These are phyloP conservation scores for Scedosporium minutisporum DNA, from an alignment of 2,329 filamentous ascomycete genomes.

Conservation along the genomic window DNA sequence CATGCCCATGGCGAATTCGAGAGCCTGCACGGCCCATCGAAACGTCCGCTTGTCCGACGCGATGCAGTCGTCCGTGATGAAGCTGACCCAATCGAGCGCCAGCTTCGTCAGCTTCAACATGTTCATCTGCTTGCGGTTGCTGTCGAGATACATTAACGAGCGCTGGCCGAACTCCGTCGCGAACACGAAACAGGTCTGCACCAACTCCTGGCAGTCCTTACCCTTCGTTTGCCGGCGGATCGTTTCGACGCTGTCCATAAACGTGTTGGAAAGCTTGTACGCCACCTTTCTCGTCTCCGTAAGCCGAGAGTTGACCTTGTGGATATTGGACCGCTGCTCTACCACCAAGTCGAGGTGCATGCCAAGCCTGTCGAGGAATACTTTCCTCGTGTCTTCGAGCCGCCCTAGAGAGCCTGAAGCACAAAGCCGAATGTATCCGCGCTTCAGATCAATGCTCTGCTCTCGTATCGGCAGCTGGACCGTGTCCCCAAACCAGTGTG, in stretches of 20 bases:
- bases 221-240: constrained; percentile 78
- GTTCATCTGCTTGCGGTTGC: constrained; percentile 92
- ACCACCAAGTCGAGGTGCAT: constrained; percentile 82
- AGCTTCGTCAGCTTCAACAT: constrained; percentile 90
- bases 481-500: constrained; percentile 74
- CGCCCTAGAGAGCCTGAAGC: constrained; percentile 77
- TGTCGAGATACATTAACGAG: constrained; percentile 90
- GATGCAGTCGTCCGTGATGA: constrained; percentile 94
- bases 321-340: constrained; percentile 86
- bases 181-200: constrained; percentile 96
- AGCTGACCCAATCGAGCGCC: constrained; percentile 92
- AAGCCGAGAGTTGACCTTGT: constrained; percentile 81
- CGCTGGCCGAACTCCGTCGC: constrained; percentile 98
- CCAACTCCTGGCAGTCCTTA: constrained; percentile 85
- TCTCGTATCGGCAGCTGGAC: constrained; percentile 64
- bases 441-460: constrained; percentile 74
- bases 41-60: constrained; percentile 93
- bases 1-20: constrained; percentile 97
- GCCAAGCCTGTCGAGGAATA: constrained; percentile 69
- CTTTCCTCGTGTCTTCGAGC: constrained; percentile 66
- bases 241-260: constrained; percentile 96
- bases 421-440: constrained; percentile 77
- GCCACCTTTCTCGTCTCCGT: constrained; percentile 93
- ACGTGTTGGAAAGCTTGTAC: constrained; percentile 92
- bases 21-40: constrained; percentile 87